These are phyloP conservation scores for Fusarium longipes DNA, from an alignment of 2,329 filamentous ascomycete genomes.

Conservation along the genomic window DNA sequence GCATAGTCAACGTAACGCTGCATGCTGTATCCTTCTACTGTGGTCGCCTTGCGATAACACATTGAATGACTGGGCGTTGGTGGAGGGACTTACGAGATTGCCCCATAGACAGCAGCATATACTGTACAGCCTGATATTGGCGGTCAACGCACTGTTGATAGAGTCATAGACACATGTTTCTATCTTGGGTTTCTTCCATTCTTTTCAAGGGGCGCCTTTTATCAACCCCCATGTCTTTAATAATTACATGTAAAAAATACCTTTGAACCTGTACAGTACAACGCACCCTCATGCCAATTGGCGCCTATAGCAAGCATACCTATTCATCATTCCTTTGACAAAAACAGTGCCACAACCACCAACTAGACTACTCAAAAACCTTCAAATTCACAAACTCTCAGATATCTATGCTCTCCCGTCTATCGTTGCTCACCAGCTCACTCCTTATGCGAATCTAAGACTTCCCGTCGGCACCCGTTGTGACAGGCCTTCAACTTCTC, in stretches of 20 bases:
- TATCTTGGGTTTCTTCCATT: conserved; percentile 38
- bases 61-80: conserved; percentile 4
- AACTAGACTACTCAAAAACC: conserved; percentile 34
- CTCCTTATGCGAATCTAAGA: conserved; percentile 59
- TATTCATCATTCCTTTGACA: conserved; percentile 45
- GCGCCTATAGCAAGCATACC: conserved; percentile 47
- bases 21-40: conserved; percentile 1
- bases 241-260: conserved; percentile 45
- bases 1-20: conserved; percentile 24
- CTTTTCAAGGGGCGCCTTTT: conserved; percentile 34
- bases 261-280: conserved; percentile 46
- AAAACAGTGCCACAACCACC: conserved; percentile 38
- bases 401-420: conserved; percentile 10
- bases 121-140: not conserved
- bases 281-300: conserved; percentile 46
- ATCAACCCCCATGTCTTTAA: conserved; percentile 38
- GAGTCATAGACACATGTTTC: not conserved
- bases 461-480: conserved; percentile 57
- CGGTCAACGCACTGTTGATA: not conserved
- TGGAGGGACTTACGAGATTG: conserved; percentile 4
- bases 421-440: conserved; percentile 1
- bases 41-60: conserved; percentile 3
- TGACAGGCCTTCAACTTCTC: conserved; percentile 58
- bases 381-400: conserved; percentile 16
- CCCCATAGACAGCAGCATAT: not conserved